phyloP scores from a whole-genome alignment of 2,329 filamentous ascomycete genomes.

The Fulvia fulva region DNA sequence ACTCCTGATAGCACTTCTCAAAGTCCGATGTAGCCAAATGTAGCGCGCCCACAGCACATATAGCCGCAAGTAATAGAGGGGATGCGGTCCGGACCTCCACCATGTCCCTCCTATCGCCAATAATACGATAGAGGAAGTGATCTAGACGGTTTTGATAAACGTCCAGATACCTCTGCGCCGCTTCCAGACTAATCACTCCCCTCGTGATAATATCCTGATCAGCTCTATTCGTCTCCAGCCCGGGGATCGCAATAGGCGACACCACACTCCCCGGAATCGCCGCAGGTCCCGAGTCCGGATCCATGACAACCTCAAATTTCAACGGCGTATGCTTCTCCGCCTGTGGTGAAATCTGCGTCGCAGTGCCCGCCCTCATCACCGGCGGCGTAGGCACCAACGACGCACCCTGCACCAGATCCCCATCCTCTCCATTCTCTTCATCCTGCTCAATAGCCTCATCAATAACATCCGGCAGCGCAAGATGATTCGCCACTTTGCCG shows the following conservation, averaged over 20 bases:
- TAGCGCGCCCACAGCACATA: slow-evolving; percentile 35
- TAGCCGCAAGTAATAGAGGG: slow-evolving; percentile 32
- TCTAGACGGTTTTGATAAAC: slow-evolving; percentile 33
- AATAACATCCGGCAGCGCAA: slow-evolving; percentile 21
- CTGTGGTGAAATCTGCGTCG: slow-evolving; percentile 17
- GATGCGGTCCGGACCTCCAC: slow-evolving; percentile 30
- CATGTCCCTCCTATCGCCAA: slow-evolving; percentile 30
- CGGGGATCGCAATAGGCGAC: slow-evolving; percentile 26
- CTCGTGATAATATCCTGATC: slow-evolving; percentile 30
- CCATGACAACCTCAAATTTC: slow-evolving; percentile 39
- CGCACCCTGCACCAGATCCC: slow-evolving; percentile 12
- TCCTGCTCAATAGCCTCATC: slow-evolving; percentile 25
- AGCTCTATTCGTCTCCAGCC: slow-evolving; percentile 22
- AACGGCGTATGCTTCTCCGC: slow-evolving; percentile 26
- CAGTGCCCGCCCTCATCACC: not conserved
- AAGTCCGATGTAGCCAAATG: slow-evolving; percentile 28
- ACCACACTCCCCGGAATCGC: slow-evolving; percentile 33
- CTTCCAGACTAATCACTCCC: slow-evolving; percentile 25
- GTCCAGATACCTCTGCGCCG: slow-evolving; percentile 30
- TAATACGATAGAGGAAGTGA: slow-evolving; percentile 33
- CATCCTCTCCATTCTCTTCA: slow-evolving; percentile 15
- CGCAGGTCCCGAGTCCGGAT: slow-evolving; percentile 36
- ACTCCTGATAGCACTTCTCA: slow-evolving; percentile 31
- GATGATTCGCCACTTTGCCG: slow-evolving; percentile 23
- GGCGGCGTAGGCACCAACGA: slow-evolving; percentile 14